Evolutionary conservation across 2,329 filamentous ascomycete genomes (phyloP), one percentile per base, ranked within the genome.

Genomic region (Exophiala spinifera): DNA sequence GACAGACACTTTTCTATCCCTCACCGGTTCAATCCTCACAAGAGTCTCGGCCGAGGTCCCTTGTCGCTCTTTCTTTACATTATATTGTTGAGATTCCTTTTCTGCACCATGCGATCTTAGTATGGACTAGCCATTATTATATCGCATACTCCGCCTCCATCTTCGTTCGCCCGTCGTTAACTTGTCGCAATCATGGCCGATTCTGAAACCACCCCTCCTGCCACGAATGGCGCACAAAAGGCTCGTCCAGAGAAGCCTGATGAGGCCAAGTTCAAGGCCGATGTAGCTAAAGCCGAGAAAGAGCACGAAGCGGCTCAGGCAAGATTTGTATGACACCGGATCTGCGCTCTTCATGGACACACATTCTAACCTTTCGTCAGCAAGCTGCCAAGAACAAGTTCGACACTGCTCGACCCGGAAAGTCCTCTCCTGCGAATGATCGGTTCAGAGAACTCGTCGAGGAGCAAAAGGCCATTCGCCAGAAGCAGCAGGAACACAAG

Each of bases 401-500:
- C 69, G 91, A 96, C 55, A 78, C 85, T 61, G 89, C 88, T 57
- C 81, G 86, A 67, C 88, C 45, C 87, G 88, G 76, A 90, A 92
- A 73, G 88, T 88, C 68, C 89, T 57, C 84, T 31, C 89, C 92
- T 13, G 78, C 82, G 57, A 86, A 85, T 67, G 90, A 95, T 79
- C 88, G 86, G 70, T 88, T 91, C 68, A 83, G 89, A 71, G 90
- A 96, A 72, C 84, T 64, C 5, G 60, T 63, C 13, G 60, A 63
- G 14, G 84, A 97, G 75, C 82, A 91, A 66, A 87, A 86, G 69
- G 82, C 87, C 63, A 96, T 99, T 73, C 87, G 89, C 60, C 82
- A 86, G 72, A 87, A 94, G 77, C 94, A 97, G 77, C 86, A 86
- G 64, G 86, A 84, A 56, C 88, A 89, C 78, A 99, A 99, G 81